Conservation (phyloP, 2,329 filamentous ascomycete species). For the Graphium sp. region DNA sequence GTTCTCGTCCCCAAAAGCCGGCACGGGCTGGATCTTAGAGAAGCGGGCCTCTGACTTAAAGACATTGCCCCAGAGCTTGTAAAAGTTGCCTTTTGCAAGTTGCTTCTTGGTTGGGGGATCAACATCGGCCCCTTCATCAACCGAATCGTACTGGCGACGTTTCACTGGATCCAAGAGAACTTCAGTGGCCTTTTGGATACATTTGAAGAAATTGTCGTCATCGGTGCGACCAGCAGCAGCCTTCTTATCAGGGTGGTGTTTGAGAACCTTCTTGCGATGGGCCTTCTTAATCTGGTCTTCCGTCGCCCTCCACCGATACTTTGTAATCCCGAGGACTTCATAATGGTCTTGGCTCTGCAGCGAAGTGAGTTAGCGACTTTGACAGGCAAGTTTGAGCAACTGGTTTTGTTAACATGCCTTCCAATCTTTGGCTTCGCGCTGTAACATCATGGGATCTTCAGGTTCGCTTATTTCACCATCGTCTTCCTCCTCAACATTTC, state of each 20-base stretch:
- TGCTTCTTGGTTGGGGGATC: conserved; percentile 90
- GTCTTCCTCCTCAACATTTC: conserved; percentile 87
- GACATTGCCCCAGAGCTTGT: conserved; percentile 81
- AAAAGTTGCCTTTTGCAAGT: conserved; percentile 71
- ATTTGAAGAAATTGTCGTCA: conserved; percentile 99
- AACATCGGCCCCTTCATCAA: conserved; percentile 85
- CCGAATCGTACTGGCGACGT: conserved; percentile 89
- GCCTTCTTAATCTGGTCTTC: conserved; percentile 98
- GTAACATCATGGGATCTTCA: conserved; percentile 83
- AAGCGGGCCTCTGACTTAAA: conserved; percentile 90
- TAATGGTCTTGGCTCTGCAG: conserved; percentile 85
- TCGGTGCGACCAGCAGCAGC: conserved; percentile 74
- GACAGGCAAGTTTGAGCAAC: not conserved
- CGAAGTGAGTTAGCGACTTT: not conserved
- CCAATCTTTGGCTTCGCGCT: conserved; percentile 96
- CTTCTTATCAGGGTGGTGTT: conserved; percentile 98
- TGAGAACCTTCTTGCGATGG: conserved; percentile 98
- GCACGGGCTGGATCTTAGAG: conserved; percentile 80
- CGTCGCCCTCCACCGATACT: conserved; percentile 82
- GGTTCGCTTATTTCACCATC: conserved; percentile 82
- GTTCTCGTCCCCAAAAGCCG: conserved; percentile 68
- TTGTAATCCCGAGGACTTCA: conserved; percentile 81
- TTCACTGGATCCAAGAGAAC: conserved; percentile 82
- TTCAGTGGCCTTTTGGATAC: conserved; percentile 96
- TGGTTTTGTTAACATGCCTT: conserved; percentile 63